phyloP scores from a whole-genome alignment of 257 asterid species.

The Catharanthus roseus region DNA sequence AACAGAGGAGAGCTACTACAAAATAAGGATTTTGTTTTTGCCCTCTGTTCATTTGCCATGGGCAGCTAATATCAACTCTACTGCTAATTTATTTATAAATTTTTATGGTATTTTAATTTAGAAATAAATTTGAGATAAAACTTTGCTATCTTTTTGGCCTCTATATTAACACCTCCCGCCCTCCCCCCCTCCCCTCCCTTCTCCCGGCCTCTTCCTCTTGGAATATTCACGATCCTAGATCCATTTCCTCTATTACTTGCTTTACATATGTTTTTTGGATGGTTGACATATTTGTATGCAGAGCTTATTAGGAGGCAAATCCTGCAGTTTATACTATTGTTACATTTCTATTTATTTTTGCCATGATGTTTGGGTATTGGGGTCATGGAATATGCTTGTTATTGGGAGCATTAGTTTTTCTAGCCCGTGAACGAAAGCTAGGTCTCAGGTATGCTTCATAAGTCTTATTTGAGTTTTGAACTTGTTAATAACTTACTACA shows the following conservation, averaged over 20 bases:
- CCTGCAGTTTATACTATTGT: conserved; percentile 93
- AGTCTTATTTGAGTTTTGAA: not conserved
- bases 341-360: conserved; percentile 97
- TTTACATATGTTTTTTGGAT: not conserved
- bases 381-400: conserved; percentile 96
- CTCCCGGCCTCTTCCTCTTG: not conserved
- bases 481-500: not conserved
- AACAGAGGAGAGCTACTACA: not conserved
- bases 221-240: not conserved
- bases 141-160: not conserved
- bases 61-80: not conserved
- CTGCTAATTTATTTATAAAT: not conserved
- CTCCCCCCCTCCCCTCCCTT: not conserved
- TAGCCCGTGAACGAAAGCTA: conserved; percentile 64
- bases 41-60: not conserved
- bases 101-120: not conserved
- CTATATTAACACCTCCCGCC: not conserved
- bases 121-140: not conserved
- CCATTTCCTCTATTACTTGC: not conserved
- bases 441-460: conserved; percentile 71
- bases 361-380: conserved; percentile 99
- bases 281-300: conserved; percentile 26
- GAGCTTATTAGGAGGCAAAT: conserved; percentile 95
- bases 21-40: not conserved
- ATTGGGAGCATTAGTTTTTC: conserved; percentile 73